phyloP scores from a whole-genome alignment of 371 early-diverging fungal genomes.

The Saksenaea oblongispora region DNA sequence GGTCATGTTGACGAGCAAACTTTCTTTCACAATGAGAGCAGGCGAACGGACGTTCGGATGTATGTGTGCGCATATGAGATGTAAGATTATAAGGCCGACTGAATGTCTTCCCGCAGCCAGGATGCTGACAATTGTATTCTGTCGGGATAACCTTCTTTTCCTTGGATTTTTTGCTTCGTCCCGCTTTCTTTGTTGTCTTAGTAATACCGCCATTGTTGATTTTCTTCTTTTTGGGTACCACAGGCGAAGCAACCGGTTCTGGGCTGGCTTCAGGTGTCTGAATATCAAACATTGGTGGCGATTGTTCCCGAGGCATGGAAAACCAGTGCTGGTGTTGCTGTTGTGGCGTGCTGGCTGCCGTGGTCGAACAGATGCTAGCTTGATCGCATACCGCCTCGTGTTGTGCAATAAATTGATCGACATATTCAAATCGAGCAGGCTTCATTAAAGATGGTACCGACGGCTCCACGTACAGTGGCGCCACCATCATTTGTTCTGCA shows the following conservation, averaged over 20 bases:
- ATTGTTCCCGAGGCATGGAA: neutral
- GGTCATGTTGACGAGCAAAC: conserved; percentile 64
- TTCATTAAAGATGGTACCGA: neutral
- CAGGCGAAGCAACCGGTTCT: neutral
- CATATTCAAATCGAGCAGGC: conserved; percentile 1
- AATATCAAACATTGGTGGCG: neutral
- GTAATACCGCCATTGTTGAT: neutral
- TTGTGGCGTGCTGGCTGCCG: too few relatives aligned
- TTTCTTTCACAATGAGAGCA: conserved; percentile 48
- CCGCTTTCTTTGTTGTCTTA: neutral
- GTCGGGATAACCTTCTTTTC: neutral
- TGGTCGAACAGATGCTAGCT: neutral
- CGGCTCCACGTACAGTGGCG: neutral
- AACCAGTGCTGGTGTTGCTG: neutral
- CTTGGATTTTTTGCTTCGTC: conserved; percentile 1
- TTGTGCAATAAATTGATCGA: conserved; percentile 4
- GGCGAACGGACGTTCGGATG: conserved; percentile 39
- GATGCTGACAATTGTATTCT: conserved; percentile 23
- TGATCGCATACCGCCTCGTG: conserved; percentile 3
- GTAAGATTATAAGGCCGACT: conserved; percentile 72
- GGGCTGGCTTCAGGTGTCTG: neutral
- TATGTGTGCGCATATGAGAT: conserved; percentile 71
- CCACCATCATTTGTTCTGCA: conserved; percentile 1
- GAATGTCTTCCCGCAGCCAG: conserved; percentile 70
- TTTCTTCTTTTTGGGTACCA: neutral